Base-by-base conservation (phyloP, 2,329 filamentous ascomycete species). In the Knufia fluminis region DNA sequence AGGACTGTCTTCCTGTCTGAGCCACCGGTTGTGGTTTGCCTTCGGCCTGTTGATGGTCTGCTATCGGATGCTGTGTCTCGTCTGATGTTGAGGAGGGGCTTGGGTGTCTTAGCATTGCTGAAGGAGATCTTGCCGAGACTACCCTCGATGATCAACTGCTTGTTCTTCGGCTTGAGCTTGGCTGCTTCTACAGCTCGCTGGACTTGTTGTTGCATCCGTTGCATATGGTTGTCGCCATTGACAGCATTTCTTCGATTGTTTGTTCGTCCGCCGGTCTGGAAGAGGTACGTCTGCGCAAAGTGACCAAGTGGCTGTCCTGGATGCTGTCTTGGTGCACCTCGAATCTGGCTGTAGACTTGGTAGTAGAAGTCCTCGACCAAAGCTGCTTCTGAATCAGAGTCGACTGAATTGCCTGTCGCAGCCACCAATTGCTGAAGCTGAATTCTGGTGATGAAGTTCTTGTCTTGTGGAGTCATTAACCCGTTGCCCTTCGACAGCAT, bases 121-220 rank as follows among this genome's bases (percentile, higher is more conserved):
- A 97, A 98, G 0, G 91, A 94, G 51, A 98, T 98, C 72, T 97
- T 98, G 57, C 92, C 92, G 44, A 98, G 71, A 62, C 89, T 96
- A 22, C 92, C 92, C 63, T 96, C 91, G 52, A 98, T 91, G 17
- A 97, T 90, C 7, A 98, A 76, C 65, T 96, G 90, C 62, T 94
- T 94, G 64, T 94, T 96, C 75, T 98, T 98, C 10, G 92, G 92
- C 68, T 94, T 91, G 52, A 89, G 87, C 72, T 97, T 98, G 46
- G 92, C 92, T 1, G 92, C 92, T 64, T 98, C 92, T 0, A 98
- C 92, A 20, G 92, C 92, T 50, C 92, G 83, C 65, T 96, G 91
- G 10, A 98, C 94, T 67, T 98, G 92, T 68, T 98, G 92, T 67
- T 98, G 91, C 92, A 98, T 98, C 49, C 92, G 84, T 66, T 97